Percentiles rank a stretch among this genome's conserved stretches.
Conservation (phyloP, 1,284 basidiomycete genomes). For the Anthracocystis walkeri region DNA sequence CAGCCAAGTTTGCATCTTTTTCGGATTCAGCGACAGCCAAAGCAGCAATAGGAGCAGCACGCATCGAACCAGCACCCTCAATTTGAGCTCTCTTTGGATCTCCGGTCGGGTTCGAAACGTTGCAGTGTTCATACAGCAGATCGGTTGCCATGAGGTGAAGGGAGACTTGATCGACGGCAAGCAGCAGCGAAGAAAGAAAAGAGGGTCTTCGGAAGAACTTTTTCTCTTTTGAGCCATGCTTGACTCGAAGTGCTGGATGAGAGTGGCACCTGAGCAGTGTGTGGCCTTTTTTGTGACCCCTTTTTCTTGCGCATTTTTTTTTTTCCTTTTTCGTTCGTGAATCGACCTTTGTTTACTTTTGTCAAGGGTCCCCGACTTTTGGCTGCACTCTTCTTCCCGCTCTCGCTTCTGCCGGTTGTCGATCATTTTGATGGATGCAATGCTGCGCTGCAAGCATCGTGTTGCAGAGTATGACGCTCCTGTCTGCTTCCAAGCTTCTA, state of each 20-base stretch:
- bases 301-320: neutral
- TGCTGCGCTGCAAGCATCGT: no score
- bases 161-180: neutral
- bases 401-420: constrained; percentile 17
- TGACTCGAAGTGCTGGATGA: neutral
- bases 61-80: neutral
- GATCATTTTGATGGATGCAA: constrained; percentile 5
- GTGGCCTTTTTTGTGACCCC: constrained; percentile 2
- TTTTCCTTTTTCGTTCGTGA: neutral
- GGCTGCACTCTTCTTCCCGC: no score
- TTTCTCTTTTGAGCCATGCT: neutral
- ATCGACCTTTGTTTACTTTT: constrained; percentile 4
- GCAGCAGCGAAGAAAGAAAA: neutral
- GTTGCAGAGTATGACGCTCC: no score
- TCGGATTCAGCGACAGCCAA: neutral
- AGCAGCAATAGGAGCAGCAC: constrained; percentile 1
- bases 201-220: neutral
- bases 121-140: neutral
- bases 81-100: neutral
- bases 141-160: no score
- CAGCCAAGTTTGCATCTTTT: constrained; percentile 1
- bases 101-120: neutral
- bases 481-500: no score
- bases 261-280: constrained; percentile 1
- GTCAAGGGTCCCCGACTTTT: neutral